phyloP scores from a whole-genome alignment of 1,139 yeast species.

The Magnusiomyces starmeri region DNA sequence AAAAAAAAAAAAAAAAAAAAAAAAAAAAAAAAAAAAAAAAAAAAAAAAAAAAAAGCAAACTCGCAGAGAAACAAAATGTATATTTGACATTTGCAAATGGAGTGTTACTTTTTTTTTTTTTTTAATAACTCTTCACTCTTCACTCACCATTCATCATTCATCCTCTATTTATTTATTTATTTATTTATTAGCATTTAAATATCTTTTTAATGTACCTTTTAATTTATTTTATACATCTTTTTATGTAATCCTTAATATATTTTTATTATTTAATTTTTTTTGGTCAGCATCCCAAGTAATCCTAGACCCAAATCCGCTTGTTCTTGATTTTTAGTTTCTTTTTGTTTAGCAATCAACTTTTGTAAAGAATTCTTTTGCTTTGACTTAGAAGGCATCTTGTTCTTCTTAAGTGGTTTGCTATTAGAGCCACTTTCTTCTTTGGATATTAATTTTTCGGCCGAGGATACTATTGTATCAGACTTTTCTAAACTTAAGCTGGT shows the following conservation, averaged over 20 bases:
- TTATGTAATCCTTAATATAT: not conserved
- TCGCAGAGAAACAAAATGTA: not conserved
- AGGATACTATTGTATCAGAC: no score
- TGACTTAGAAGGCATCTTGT: not conserved
- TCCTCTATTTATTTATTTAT: no score
- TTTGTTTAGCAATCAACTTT: slow-evolving; percentile 2
- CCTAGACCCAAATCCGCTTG: not conserved
- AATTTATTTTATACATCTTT: no score
- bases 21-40: no score
- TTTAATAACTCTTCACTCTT: not conserved
- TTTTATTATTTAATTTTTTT: not conserved
- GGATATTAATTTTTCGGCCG: no score
- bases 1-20: no score
- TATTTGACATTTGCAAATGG: not conserved
- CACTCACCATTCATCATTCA: no score
- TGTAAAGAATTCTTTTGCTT: slow-evolving; percentile 2
- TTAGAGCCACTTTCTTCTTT: not conserved
- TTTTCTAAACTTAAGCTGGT: not conserved
- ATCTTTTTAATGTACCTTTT: no score
- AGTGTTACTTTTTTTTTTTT: not conserved
- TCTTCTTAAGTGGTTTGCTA: not conserved
- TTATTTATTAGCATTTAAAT: not conserved
- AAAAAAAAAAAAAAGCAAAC: no score
- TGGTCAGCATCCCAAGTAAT: not conserved
- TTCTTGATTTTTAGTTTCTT: not conserved